Evolutionary conservation across 495 filamentous ascomycete species (phyloP).

Genomic region (Oleoguttula mirabilis): DNA sequence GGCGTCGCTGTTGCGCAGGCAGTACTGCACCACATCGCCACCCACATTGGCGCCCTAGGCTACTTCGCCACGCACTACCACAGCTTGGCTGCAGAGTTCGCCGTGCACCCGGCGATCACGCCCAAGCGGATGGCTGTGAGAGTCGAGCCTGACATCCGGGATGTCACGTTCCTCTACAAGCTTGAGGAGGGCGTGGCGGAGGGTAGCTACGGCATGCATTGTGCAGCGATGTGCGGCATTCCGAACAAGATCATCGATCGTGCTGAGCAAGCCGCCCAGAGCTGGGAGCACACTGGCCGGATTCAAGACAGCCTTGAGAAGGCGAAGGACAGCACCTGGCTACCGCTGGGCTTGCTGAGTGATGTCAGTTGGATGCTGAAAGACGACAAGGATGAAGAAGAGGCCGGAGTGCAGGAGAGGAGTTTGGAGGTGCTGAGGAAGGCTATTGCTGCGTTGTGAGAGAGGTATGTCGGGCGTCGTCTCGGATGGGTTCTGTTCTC

Average conservation of each 20-base stretch:
- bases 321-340: conserved; percentile 58
- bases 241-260: conserved; percentile 66
- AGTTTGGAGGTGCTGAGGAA: conserved; percentile 55
- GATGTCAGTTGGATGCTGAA: conserved; percentile 76
- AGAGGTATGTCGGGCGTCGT: no score
- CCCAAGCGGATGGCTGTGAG: conserved; percentile 85
- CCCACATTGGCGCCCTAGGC: conserved; percentile 82
- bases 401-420: conserved; percentile 32
- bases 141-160: conserved; percentile 71
- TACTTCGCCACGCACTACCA: conserved; percentile 99
- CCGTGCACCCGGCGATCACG: conserved; percentile 71
- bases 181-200: conserved; percentile 91
- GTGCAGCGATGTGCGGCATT: conserved; percentile 96
- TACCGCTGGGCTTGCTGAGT: conserved; percentile 81
- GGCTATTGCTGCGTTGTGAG: conserved; percentile 66
- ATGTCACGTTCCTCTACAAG: conserved; percentile 90
- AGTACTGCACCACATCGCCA: conserved; percentile 87
- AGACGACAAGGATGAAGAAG: conserved; percentile 28
- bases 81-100: conserved; percentile 81
- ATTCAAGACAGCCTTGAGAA: conserved; percentile 80
- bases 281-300: conserved; percentile 89
- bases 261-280: conserved; percentile 79
- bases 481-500: no score
- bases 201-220: conserved; percentile 98
- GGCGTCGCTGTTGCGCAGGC: conserved; percentile 94